phyloP scores from a whole-genome alignment of 192 early-diverging fungal genomes.

The Backusella liffmaniae region DNA sequence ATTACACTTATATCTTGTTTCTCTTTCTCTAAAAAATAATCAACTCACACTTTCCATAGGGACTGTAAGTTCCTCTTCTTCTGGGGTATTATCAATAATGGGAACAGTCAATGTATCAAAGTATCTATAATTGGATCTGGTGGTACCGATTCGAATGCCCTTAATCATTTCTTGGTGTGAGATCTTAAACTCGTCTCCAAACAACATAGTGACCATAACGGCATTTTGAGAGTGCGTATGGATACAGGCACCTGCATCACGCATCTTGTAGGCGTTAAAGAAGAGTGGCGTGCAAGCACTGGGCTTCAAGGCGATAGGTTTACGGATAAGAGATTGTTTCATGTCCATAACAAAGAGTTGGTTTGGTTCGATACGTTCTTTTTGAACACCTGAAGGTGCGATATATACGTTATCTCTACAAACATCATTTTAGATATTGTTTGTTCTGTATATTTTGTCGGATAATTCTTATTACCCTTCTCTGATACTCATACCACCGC shows the following conservation, averaged over 20 bases:
- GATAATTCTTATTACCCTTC: conserved; percentile 48
- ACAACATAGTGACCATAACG: conserved; percentile 89
- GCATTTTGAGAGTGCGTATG: conserved; percentile 97
- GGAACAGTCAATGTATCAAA: conserved; percentile 86
- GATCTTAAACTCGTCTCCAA: conserved; percentile 74
- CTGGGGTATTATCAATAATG: conserved; percentile 94
- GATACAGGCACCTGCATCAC: conserved; percentile 87
- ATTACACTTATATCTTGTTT: neutral
- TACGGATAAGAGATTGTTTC: conserved; percentile 56
- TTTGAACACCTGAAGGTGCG: conserved; percentile 93
- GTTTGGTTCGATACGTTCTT: conserved; percentile 83
- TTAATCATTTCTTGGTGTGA: conserved; percentile 99
- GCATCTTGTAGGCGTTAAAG: conserved; percentile 87
- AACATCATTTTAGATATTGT: neutral
- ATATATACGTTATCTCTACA: conserved; percentile 73
- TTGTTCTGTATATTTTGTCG: neutral
- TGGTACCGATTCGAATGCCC: conserved; percentile 80
- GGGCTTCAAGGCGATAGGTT: conserved; percentile 74
- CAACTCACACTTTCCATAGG: conserved; percentile 70
- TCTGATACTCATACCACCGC: conserved; percentile 85
- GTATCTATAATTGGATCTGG: conserved; percentile 65
- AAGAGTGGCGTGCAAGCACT: conserved; percentile 96
- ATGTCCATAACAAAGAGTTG: conserved; percentile 86
- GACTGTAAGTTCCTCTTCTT: conserved; percentile 88
- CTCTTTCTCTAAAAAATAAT: neutral